Base-by-base conservation (phyloP, 768 basidiomycete species). In the Leucocoprinus sp. region DNA sequence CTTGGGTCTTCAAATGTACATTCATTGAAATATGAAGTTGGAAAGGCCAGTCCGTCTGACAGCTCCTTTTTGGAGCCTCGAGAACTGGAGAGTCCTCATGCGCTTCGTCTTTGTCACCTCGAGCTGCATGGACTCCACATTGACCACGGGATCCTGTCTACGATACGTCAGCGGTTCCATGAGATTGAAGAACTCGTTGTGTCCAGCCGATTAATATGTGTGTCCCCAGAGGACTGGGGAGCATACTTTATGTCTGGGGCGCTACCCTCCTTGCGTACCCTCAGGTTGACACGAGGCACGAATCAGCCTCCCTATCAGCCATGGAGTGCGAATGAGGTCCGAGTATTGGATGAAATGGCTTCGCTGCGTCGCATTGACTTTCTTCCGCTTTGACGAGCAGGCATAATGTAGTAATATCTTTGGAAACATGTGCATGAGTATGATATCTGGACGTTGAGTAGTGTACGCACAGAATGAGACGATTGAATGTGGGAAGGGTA, bases 21-120 rank as follows among this genome's bases (percentile, higher is more conserved):
- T 44, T 62, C 55, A 21, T 57, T 80, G 42, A 61, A 65, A 48
- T 74, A 74, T 47, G 68, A 74, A 44, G 67, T 67, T 8, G 55
- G 58, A 36, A 54, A 53, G 35, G 60, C 61, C 27, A 45, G 45
- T 5, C 55, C 51, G 5, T 41, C 52, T 1, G 55, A 55, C 37
- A 45, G 53, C 15, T 50, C 61, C 9, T 45, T 74, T 41, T 63
- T 71, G 43, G 61, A 62, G 36, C 45, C 45, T 4, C 29, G 33
- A 15, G 45, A 31, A 34, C n/a, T 44, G 53, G 57, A 29, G 60
- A 58, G 17, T 41, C 55, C 11, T 50, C 53, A 8, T 19, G 56
- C 58, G 5, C 49, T 57, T 15, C 53, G 54, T 8, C 57, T 78
- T 22, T 68, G 62, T 17, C 60, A 58, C 15, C 57, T 79, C n/a